Evolutionary conservation across 176 grass and related monocot species (phyloP).

Genomic region (Lolium perenne): DNA sequence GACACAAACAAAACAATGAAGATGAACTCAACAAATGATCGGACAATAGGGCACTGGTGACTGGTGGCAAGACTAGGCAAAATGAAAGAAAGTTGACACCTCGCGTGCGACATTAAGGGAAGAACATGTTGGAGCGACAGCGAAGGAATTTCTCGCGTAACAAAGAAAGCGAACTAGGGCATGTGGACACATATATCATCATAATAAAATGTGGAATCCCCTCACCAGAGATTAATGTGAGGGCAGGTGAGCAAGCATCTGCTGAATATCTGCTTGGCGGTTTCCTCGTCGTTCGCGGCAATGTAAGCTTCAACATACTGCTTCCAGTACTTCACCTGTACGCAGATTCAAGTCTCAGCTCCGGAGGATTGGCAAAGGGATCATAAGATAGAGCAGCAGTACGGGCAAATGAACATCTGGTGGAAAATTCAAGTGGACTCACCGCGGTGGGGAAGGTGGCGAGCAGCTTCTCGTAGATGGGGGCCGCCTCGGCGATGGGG

Average conservation of each 20-base stretch:
- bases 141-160: neutral
- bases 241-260: constrained; percentile 90
- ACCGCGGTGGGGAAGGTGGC: constrained; percentile 80
- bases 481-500: constrained; percentile 69
- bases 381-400: neutral
- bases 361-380: neutral
- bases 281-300: constrained; percentile 71
- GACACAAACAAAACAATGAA: neutral
- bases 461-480: constrained; percentile 91
- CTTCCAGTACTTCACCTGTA: constrained; percentile 93
- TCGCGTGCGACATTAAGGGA: neutral
- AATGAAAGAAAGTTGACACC: neutral
- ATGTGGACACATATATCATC: neutral
- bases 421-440: constrained; percentile 29
- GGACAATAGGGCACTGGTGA: neutral
- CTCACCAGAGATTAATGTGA: constrained; percentile 87
- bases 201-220: neutral
- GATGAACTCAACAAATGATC: neutral
- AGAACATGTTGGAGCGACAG: neutral
- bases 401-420: neutral
- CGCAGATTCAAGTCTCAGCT: neutral
- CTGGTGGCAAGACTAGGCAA: neutral
- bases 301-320: constrained; percentile 96
- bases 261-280: constrained; percentile 90
- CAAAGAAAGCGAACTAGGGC: neutral